A percentile compares a stretch with the other conserved stretches of the same genome.
phyloP scores from a whole-genome alignment of 176 grass and related monocot genomes.

The Triticum turgidum region DNA sequence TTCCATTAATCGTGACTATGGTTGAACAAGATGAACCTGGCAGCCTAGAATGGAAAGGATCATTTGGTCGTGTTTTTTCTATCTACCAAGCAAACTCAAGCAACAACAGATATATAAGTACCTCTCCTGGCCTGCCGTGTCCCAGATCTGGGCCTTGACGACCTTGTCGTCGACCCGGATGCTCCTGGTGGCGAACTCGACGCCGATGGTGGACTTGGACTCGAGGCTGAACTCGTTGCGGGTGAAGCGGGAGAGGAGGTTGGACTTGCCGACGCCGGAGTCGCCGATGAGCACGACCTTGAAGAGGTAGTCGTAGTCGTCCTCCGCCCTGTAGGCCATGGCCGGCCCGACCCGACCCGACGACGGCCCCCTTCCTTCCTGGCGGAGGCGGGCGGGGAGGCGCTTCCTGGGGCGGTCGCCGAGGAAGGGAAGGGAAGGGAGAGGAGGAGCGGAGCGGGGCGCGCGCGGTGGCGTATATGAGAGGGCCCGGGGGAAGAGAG shows the following conservation, averaged over 20 bases:
- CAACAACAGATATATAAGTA: not conserved
- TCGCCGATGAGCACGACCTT: constrained; percentile 90
- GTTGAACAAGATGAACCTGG: not conserved
- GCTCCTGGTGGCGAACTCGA: constrained; percentile 84
- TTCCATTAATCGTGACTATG: not conserved
- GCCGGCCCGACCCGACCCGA: not conserved
- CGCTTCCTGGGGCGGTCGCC: not conserved
- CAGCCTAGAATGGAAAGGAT: not conserved
- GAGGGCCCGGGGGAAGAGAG: not conserved
- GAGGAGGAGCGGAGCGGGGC: not conserved
- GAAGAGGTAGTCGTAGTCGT: constrained; percentile 91
- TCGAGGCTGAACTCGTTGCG: constrained; percentile 93
- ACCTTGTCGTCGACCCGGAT: constrained; percentile 72
- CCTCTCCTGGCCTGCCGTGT: constrained; percentile 81
- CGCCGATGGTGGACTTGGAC: constrained; percentile 91
- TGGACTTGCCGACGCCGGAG: constrained; percentile 80
- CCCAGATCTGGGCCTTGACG: constrained; percentile 89
- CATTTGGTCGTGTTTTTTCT: not conserved
- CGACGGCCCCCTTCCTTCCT: constrained; percentile 11
- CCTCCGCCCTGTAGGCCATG: constrained; percentile 71
- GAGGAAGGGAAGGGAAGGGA: not conserved
- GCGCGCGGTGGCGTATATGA: not conserved
- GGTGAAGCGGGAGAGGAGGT: constrained; percentile 74
- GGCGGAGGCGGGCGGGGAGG: not conserved
- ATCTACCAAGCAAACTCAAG: not conserved